Evolutionary conservation across 2,329 filamentous ascomycete genomes (phyloP).

Genomic region (Cephalotrichum gorgonifer): DNA sequence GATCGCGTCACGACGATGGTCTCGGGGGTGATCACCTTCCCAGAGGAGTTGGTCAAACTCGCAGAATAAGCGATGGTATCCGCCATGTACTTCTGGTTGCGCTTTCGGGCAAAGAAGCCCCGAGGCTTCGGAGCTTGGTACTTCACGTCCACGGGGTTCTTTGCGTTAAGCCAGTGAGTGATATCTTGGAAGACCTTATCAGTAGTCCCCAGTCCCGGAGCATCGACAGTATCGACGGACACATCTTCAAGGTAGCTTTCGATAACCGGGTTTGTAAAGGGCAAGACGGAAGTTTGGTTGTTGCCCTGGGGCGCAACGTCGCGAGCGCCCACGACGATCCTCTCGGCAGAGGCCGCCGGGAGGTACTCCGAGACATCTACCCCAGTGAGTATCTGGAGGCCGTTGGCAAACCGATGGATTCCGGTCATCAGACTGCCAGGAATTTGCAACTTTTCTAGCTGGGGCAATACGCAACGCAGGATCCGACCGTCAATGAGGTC

Average conservation of each 20-base stretch:
- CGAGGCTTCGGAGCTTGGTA: constrained; percentile 10
- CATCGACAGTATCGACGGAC: constrained; percentile 20
- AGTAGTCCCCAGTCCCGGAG: constrained; percentile 10
- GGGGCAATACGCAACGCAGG: constrained; percentile 12
- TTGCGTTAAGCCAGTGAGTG: constrained; percentile 54
- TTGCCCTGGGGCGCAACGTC: too few species aligned
- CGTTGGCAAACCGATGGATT: background rate
- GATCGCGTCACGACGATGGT: background rate
- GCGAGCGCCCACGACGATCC: background rate
- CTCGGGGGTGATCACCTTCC: constrained; percentile 22
- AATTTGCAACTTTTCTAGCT: constrained; percentile 3
- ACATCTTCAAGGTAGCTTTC: constrained; percentile 33
- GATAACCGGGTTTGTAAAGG: constrained; percentile 20
- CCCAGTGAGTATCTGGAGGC: background rate
- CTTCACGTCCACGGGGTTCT: constrained; percentile 35
- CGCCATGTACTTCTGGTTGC: constrained; percentile 55
- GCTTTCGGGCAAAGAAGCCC: constrained; percentile 24
- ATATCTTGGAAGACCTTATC: constrained; percentile 34
- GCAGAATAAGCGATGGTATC: constrained; percentile 60
- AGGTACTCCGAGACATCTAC: background rate
- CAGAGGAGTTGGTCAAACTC: constrained; percentile 54
- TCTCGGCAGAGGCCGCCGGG: background rate
- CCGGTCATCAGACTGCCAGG: background rate
- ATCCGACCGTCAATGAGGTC: constrained; percentile 22
- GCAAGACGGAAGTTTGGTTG: background rate